Evolutionary conservation across 345 rosid species (phyloP).

Genomic region (Bruguiera gymnorhiza): DNA sequence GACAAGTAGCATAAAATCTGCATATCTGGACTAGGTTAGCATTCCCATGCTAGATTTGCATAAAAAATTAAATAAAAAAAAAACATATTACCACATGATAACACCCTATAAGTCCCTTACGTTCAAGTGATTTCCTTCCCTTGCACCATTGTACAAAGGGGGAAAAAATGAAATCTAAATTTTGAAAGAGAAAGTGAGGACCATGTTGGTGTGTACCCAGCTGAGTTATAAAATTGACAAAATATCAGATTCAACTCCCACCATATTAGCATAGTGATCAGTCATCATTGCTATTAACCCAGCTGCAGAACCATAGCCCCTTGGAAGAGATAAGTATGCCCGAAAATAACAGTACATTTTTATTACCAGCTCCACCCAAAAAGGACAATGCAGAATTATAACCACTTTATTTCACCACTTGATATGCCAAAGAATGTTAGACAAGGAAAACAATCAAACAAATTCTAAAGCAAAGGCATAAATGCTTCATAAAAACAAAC

Average conservation of each 20-base stretch:
- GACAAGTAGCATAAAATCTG: too few relatives aligned
- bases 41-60: not conserved
- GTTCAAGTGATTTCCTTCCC: too few relatives aligned
- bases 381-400: slow-evolving; percentile 5
- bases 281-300: slow-evolving; percentile 89
- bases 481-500: not conserved
- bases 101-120: too few relatives aligned
- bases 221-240: not conserved
- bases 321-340: slow-evolving; percentile 90
- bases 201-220: not conserved
- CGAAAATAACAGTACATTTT: slow-evolving; percentile 30
- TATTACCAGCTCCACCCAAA: slow-evolving; percentile 10
- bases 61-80: not conserved
- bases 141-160: not conserved
- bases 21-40: not conserved
- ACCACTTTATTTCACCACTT: slow-evolving; percentile 6
- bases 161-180: not conserved
- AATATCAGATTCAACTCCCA: slow-evolving; percentile 18
- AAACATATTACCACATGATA: not conserved
- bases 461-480: not conserved
- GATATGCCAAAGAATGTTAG: not conserved
- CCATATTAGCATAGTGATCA: slow-evolving; percentile 70
- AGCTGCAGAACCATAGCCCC: slow-evolving; percentile 78
- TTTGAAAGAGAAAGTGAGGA: not conserved
- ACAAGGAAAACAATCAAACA: not conserved